A percentile compares a stretch with the other conserved stretches of the same genome.
These are phyloP conservation scores for Cicer pinnatifidum DNA, from an alignment of 306 rosid species.

Conservation along the genomic window DNA sequence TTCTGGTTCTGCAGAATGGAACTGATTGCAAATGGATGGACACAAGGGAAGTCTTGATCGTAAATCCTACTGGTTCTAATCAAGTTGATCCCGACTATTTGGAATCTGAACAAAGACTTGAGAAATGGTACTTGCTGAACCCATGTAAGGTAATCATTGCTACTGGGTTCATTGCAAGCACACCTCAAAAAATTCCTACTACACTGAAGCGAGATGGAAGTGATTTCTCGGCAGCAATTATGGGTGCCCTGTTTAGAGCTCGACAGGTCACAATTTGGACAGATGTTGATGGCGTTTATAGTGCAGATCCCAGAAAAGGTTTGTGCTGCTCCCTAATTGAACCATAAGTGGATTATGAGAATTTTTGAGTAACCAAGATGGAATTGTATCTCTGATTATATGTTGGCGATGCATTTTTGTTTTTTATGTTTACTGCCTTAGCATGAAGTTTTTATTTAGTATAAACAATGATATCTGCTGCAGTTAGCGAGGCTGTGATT, in stretches of 20 bases:
- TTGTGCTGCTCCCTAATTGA: conserved; percentile 41
- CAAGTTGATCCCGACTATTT: conserved; percentile 94
- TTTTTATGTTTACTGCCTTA: conserved; percentile 31
- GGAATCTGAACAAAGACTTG: conserved; percentile 75
- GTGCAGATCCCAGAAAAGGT: conserved; percentile 99
- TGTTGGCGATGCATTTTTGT: conserved; percentile 24
- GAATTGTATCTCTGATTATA: conserved; percentile 25
- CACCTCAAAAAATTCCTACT: conserved; percentile 84
- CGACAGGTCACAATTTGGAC: conserved; percentile 97
- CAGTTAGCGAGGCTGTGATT: conserved; percentile 98
- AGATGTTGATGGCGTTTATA: conserved; percentile 95
- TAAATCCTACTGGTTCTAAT: conserved; percentile 79
- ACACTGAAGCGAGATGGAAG: conserved; percentile 99
- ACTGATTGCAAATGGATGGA: conserved; percentile 95
- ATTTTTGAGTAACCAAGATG: conserved; percentile 24
- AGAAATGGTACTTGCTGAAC: conserved; percentile 76
- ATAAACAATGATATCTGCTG: conserved; percentile 49
- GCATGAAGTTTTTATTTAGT: conserved; percentile 26
- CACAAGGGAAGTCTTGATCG: conserved; percentile 95
- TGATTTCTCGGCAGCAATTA: conserved; percentile 96
- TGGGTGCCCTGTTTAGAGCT: conserved; percentile 85
- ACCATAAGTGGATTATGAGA: conserved; percentile 30
- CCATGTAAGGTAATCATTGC: conserved; percentile 77
- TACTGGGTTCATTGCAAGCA: conserved; percentile 98
- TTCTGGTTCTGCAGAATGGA: conserved; percentile 66